These are phyloP conservation scores for Flaveria brownii DNA, from an alignment of 129 eudicot genomes.

Conservation along the genomic window DNA sequence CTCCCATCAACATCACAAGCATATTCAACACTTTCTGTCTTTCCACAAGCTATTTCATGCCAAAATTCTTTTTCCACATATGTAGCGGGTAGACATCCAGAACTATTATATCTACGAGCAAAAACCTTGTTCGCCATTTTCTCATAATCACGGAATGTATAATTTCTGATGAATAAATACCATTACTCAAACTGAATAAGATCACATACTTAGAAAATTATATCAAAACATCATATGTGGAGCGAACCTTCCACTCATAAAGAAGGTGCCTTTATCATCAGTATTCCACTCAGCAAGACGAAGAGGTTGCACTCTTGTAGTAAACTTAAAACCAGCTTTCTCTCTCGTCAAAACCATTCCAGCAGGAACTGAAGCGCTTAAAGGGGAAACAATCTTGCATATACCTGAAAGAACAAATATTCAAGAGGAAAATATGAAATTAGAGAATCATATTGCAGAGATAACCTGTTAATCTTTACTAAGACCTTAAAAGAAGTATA, in stretches of 20 bases:
- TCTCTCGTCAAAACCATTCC: conserved; percentile 89
- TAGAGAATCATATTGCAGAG: background rate
- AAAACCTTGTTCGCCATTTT: conserved; percentile 99
- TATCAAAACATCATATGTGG: conserved; percentile 9
- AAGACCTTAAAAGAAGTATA: conserved; percentile 14
- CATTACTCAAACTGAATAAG: conserved; percentile 14
- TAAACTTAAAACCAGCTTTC: conserved; percentile 82
- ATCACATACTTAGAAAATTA: background rate
- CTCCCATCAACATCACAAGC: conserved; percentile 99
- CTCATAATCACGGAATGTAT: conserved; percentile 92
- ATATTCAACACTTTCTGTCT: conserved; percentile 94
- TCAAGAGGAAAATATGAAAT: background rate
- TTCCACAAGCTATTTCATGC: conserved; percentile 91
- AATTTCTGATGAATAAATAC: conserved; percentile 63
- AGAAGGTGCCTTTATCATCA: conserved; percentile 94
- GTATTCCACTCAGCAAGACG: conserved; percentile 96
- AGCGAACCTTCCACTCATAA: conserved; percentile 94
- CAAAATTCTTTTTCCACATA: conserved; percentile 97
- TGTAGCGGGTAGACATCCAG: conserved; percentile 89
- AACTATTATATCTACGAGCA: conserved; percentile 82
- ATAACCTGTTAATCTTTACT: background rate
- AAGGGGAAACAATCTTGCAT: conserved; percentile 95
- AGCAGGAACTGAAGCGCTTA: conserved; percentile 94
- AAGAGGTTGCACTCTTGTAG: conserved; percentile 93
- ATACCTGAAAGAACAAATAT: conserved; percentile 56